These are phyloP conservation scores for Stachybotrys chlorohalonatus DNA, from an alignment of 2,329 filamentous ascomycete genomes.

Conservation along the genomic window DNA sequence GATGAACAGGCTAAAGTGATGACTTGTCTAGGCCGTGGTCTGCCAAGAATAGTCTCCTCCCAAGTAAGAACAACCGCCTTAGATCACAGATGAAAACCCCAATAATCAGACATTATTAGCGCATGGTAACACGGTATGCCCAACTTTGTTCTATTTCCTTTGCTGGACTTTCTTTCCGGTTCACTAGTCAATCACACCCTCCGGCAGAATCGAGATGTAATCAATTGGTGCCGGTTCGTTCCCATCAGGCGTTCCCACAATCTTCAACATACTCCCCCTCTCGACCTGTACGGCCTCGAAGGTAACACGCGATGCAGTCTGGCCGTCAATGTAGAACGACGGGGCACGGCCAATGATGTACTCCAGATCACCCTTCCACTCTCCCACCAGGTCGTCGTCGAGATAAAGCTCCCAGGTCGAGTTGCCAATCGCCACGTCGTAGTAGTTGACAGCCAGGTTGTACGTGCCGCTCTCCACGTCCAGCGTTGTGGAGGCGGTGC, in stretches of 20 bases:
- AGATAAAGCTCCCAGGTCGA: constrained; percentile 47
- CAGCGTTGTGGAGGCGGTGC: constrained; percentile 35
- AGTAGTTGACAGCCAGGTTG: constrained; percentile 58
- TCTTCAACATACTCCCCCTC: constrained; percentile 42
- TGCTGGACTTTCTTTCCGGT: background rate
- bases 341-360: constrained; percentile 48
- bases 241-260: constrained; percentile 50
- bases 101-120: no score
- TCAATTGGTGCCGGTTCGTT: constrained; percentile 57
- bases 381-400: constrained; percentile 41
- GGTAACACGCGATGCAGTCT: constrained; percentile 54
- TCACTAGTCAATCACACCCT: constrained; percentile 43
- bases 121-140: no score
- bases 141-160: no score
- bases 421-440: constrained; percentile 49
- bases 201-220: constrained; percentile 54
- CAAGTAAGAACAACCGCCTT: no score
- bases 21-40: no score
- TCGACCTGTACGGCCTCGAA: constrained; percentile 41
- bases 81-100: no score
- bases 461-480: constrained; percentile 45
- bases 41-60: no score
- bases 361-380: constrained; percentile 53
- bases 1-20: no score
- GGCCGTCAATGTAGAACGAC: constrained; percentile 51